Percentiles rank a stretch among this genome's conserved stretches.
These are phyloP conservation scores for Glycyrrhiza uralensis DNA, from an alignment of 306 rosid species.

Conservation along the genomic window DNA sequence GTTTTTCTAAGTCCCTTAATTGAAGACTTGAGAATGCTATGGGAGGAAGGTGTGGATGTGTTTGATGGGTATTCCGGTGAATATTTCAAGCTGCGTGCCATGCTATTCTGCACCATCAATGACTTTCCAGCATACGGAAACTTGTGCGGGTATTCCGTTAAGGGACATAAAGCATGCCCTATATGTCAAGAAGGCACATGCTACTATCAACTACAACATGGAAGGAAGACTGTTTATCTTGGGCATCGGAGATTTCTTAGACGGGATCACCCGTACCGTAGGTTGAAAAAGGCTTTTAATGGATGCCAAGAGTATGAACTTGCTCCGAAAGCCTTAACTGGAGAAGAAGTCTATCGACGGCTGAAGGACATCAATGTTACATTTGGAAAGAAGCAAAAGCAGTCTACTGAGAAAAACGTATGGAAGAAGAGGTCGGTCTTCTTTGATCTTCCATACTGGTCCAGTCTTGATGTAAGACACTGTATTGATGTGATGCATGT, in stretches of 20 bases:
- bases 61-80: no score
- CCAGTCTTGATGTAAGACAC: background rate
- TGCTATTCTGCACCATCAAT: no score
- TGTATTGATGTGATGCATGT: background rate
- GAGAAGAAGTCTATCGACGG: background rate
- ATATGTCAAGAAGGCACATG: background rate
- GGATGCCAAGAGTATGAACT: background rate
- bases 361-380: no score
- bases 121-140: background rate
- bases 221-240: background rate
- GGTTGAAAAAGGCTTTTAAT: background rate
- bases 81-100: background rate
- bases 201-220: background rate
- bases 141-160: no score
- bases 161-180: background rate
- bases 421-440: background rate
- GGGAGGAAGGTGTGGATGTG: no score
- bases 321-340: background rate
- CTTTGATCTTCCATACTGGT: background rate
- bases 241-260: background rate
- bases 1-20: no score
- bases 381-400: background rate
- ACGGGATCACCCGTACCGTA: background rate
- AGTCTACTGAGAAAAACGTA: no score
- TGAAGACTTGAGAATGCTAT: no score